phyloP scores from a whole-genome alignment of 495 filamentous ascomycete species.

The Pyrenopolyporus hunteri region DNA sequence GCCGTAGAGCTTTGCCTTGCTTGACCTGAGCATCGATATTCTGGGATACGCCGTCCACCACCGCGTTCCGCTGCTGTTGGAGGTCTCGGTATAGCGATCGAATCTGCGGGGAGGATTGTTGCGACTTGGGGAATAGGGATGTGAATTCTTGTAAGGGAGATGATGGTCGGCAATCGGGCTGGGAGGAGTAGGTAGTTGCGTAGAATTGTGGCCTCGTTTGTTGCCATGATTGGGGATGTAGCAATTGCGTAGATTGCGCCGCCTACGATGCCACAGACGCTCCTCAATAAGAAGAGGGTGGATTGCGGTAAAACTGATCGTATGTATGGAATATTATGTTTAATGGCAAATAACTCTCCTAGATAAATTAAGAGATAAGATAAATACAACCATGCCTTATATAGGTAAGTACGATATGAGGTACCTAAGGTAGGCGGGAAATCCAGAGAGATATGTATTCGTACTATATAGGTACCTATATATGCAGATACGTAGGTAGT shows the following conservation, averaged over 20 bases:
- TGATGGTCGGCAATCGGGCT: slow-evolving; percentile 70
- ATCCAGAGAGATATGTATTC: too few relatives aligned
- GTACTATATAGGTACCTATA: background rate
- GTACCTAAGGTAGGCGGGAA: too few relatives aligned
- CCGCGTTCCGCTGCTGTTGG: slow-evolving; percentile 70
- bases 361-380: too few relatives aligned
- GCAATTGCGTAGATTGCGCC: background rate
- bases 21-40: slow-evolving; percentile 72
- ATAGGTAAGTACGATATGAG: background rate
- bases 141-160: slow-evolving; percentile 76
- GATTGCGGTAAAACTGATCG: background rate
- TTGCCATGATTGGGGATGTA: slow-evolving; percentile 60
- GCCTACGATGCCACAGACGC: background rate
- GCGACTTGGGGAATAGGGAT: slow-evolving; percentile 72
- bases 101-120: slow-evolving; percentile 74
- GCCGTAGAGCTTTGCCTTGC: slow-evolving; percentile 66
- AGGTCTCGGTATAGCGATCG: slow-evolving; percentile 79
- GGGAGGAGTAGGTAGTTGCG: slow-evolving; percentile 78
- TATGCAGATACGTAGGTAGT: background rate
- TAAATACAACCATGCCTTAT: too few relatives aligned
- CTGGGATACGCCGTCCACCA: slow-evolving; percentile 69
- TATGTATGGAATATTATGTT: background rate
- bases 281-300: background rate
- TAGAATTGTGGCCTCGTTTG: slow-evolving; percentile 74
- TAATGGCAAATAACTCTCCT: too few relatives aligned